phyloP scores from a whole-genome alignment of 2,329 filamentous ascomycete genomes.

The Microcyclosporella mali region DNA sequence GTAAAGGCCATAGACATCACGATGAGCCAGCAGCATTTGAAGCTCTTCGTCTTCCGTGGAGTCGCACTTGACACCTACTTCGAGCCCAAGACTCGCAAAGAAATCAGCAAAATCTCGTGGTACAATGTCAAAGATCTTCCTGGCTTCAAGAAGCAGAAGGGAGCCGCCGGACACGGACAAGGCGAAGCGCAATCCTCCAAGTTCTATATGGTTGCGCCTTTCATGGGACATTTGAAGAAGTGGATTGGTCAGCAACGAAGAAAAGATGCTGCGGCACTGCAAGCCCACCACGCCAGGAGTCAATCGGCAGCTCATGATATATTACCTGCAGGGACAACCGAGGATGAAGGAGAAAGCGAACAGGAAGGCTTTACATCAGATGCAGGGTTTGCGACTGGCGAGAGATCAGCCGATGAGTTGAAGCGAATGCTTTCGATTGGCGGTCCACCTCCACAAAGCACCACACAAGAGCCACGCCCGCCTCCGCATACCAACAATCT shows the following conservation, averaged over 20 bases:
- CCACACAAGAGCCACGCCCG: slow-evolving; percentile 13
- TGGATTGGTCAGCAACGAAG: slow-evolving; percentile 86
- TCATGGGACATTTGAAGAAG: slow-evolving; percentile 75
- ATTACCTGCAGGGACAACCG: slow-evolving; percentile 11
- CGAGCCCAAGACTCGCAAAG: slow-evolving; percentile 85
- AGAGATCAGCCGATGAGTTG: slow-evolving; percentile 37
- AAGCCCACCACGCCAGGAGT: slow-evolving; percentile 12
- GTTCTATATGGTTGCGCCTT: slow-evolving; percentile 97
- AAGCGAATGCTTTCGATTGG: slow-evolving; percentile 46
- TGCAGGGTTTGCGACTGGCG: slow-evolving; percentile 7
- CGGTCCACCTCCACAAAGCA: slow-evolving; percentile 4
- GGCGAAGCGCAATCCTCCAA: slow-evolving; percentile 67
- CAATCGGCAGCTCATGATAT: slow-evolving; percentile 10
- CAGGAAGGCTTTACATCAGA: slow-evolving; percentile 9
- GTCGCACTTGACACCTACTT: slow-evolving; percentile 83
- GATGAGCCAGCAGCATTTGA: slow-evolving; percentile 88
- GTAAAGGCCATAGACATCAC: slow-evolving; percentile 81
- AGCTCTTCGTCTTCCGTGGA: slow-evolving; percentile 84
- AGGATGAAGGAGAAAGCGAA: slow-evolving; percentile 17
- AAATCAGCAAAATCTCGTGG: slow-evolving; percentile 97
- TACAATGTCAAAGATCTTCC: slow-evolving; percentile 85
- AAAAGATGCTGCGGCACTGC: slow-evolving; percentile 43
- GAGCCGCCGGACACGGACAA: slow-evolving; percentile 52
- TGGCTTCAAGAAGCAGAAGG: slow-evolving; percentile 67
- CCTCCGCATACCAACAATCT: slow-evolving; percentile 45